A percentile compares a stretch with the other conserved stretches of the same genome.
phyloP scores from a whole-genome alignment of 2,329 filamentous ascomycete species.

The Talaromyces sp. region DNA sequence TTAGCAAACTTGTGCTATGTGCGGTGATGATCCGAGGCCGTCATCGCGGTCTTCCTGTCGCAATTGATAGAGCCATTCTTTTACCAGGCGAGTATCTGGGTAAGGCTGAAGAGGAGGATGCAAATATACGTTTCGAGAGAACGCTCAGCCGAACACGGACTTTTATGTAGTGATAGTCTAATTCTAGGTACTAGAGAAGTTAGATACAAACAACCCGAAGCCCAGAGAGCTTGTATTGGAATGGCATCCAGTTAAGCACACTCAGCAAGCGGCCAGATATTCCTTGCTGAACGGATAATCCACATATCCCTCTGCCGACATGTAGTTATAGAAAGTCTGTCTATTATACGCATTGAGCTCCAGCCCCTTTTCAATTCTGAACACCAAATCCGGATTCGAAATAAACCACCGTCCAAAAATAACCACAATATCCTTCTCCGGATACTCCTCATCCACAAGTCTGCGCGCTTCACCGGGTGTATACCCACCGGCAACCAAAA shows the following conservation, averaged over 20 bases:
- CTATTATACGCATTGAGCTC: slow-evolving; percentile 24
- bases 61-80: slow-evolving; percentile 45
- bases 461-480: slow-evolving; percentile 36
- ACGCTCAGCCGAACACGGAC: not conserved
- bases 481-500: slow-evolving; percentile 52
- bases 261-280: slow-evolving; percentile 19
- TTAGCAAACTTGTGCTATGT: slow-evolving; percentile 52
- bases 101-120: slow-evolving; percentile 25
- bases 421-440: slow-evolving; percentile 27
- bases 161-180: not conserved
- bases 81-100: slow-evolving; percentile 26
- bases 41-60: slow-evolving; percentile 52
- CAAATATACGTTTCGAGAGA: slow-evolving; percentile 5
- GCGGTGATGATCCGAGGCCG: slow-evolving; percentile 52
- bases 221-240: not conserved
- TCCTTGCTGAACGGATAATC: slow-evolving; percentile 40
- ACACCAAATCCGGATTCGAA: slow-evolving; percentile 29
- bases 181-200: not conserved
- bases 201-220: not conserved
- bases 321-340: slow-evolving; percentile 24
- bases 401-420: slow-evolving; percentile 36
- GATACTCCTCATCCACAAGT: slow-evolving; percentile 30
- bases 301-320: slow-evolving; percentile 22
- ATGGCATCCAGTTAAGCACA: not conserved
- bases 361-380: slow-evolving; percentile 23